Evolutionary conservation across 768 basidiomycete genomes (phyloP).

Genomic region (Hericium alpestre): DNA sequence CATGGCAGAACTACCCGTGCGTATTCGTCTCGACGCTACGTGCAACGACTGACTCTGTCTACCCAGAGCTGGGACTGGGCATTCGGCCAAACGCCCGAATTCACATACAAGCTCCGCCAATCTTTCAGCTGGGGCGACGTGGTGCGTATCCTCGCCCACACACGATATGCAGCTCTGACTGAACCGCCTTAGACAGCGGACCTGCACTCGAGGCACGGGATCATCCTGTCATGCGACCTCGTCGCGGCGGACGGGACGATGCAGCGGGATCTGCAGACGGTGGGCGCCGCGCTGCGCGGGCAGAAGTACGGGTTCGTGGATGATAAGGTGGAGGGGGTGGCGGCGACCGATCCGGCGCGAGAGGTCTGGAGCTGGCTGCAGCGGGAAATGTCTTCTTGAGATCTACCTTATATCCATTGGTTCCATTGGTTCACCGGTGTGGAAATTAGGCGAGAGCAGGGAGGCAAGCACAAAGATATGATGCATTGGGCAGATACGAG

Average conservation of each 20-base stretch:
- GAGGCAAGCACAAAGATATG: background rate
- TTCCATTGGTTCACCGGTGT: too few relatives aligned
- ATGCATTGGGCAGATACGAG: background rate
- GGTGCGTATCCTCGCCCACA: conserved; percentile 22
- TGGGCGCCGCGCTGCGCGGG: conserved; percentile 22
- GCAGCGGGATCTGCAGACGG: conserved; percentile 12
- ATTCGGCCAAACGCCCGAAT: conserved; percentile 90
- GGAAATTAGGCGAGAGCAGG: too few relatives aligned
- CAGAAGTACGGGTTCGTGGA: conserved; percentile 30
- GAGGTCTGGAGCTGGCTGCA: conserved; percentile 24
- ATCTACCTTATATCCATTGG: background rate
- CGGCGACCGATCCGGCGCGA: background rate
- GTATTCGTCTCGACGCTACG: conserved; percentile 11
- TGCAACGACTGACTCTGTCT: too few relatives aligned
- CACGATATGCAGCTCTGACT: background rate
- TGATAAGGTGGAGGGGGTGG: conserved; percentile 9
- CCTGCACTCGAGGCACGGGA: conserved; percentile 55
- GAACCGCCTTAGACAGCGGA: conserved; percentile 26
- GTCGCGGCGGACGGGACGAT: conserved; percentile 10
- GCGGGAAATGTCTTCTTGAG: conserved; percentile 21
- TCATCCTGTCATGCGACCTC: conserved; percentile 39
- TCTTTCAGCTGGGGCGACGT: conserved; percentile 29
- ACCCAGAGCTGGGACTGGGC: conserved; percentile 84
- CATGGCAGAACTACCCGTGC: conserved; percentile 63
- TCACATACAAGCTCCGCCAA: conserved; percentile 48